Evolutionary conservation across 2,329 filamentous ascomycete genomes (phyloP), one percentile per base, ranked within the genome.

Genomic region (Daldinia eschscholtzii): DNA sequence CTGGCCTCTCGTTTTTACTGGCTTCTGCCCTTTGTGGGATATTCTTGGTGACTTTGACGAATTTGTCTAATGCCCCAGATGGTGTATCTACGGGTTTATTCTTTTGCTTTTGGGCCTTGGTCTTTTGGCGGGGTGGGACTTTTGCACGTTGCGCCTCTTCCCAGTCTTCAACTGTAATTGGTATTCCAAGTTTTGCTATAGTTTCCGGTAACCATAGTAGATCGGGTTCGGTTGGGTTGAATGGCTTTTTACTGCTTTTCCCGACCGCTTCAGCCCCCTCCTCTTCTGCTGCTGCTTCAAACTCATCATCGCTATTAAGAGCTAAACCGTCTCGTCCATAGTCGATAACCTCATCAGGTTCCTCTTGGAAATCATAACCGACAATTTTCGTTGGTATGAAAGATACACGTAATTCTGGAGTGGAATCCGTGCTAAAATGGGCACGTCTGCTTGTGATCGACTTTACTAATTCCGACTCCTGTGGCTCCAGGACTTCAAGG

Each of bases 321-420:
- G 88, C 88, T 13, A 90, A 78, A 0, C 87, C 87, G 53, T 83
- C 83, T 30, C 88, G 83, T 1, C 83, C 85, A 70, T 81, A 85
- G 0, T 78, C 70, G 2, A 87, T 84, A 0, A 84, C 83, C 66
- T 88, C 88, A 15, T 92, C 90, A 33, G 89, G 86, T 76, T 98
- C 94, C 0, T 85, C 84, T 10, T 89, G 87, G 26, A 98, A 81
- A 75, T 97, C 89, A 42, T 98, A 86, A 0, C 89, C 89, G 2
- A 97, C 93, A 15, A 98, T 85, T 33, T 92, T 87, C 1, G 89
- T 85, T 0, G 96, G 96, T 4, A 91, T 83, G 76, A 92, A 97
- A 1, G 92, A 89, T 23, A 98, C 81, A 6, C 95, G 90, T 9
- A 98, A 79, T 77, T 98, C 95, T 1, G 89, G 85, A 4, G 89